Conservation (phyloP, 108 stramenopile genomes). For the Skeletonema marinoi region DNA sequence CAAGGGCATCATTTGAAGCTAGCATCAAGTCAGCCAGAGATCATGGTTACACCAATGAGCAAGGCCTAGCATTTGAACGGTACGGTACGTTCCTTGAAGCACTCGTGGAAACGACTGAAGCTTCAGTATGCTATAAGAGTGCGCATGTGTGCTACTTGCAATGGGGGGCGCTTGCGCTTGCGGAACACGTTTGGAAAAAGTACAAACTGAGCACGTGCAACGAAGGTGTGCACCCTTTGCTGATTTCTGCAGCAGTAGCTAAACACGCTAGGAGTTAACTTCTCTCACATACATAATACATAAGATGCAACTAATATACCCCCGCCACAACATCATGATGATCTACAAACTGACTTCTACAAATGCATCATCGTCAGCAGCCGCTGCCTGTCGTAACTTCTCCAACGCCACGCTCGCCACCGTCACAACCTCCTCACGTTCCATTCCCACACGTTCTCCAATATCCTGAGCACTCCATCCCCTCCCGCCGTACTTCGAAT, state of each 20-base stretch:
- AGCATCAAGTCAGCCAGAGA: neutral
- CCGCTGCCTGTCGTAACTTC: conserved; percentile 19
- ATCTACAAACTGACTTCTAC: conserved; percentile 31
- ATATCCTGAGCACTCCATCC: conserved; percentile 19
- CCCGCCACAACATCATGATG: neutral
- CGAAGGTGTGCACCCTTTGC: neutral
- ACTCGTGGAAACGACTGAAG: neutral
- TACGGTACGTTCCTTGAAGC: neutral
- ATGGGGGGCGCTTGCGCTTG: neutral
- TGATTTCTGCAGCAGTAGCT: neutral
- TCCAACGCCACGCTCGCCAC: conserved; percentile 30
- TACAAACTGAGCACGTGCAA: neutral
- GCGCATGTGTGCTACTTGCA: neutral
- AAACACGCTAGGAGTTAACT: neutral
- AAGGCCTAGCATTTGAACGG: conserved; percentile 8
- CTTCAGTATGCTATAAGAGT: neutral
- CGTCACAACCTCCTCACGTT: conserved; percentile 16
- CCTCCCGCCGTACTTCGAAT: conserved; percentile 26
- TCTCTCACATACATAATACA: neutral
- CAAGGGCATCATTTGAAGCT: neutral
- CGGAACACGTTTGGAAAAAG: neutral
- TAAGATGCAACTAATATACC: neutral
- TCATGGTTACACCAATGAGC: neutral
- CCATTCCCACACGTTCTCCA: conserved; percentile 15
- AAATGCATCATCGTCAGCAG: conserved; percentile 25